Evolutionary conservation across 495 filamentous ascomycete genomes (phyloP).

Genomic region (Podospora comata): DNA sequence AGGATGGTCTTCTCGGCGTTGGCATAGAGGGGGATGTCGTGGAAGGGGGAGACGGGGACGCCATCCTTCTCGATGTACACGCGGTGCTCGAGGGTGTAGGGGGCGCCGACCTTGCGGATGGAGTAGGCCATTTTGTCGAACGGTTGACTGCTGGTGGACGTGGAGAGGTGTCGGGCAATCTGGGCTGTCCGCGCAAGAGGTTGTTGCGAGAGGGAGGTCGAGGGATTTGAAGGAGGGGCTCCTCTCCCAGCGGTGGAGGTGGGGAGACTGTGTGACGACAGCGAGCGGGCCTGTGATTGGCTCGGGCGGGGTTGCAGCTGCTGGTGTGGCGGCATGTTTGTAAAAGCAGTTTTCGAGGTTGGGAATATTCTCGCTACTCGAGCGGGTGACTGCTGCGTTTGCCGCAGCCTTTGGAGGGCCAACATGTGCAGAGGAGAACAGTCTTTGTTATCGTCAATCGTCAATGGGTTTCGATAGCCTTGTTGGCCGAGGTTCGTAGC

Average conservation of each 20-base stretch:
- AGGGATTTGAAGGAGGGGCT: conserved; percentile 38
- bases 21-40: conserved; percentile 97
- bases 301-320: conserved; percentile 19
- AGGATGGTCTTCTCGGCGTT: conserved; percentile 88
- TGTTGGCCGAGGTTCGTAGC: background rate
- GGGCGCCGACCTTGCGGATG: conserved; percentile 79
- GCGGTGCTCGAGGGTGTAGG: conserved; percentile 94
- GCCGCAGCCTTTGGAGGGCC: conserved; percentile 23
- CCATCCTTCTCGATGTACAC: conserved; percentile 98
- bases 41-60: conserved; percentile 87
- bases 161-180: conserved; percentile 55
- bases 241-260: conserved; percentile 31
- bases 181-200: conserved; percentile 39
- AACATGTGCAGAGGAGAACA: conserved; percentile 20
- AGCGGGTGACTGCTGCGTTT: conserved; percentile 13
- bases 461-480: background rate
- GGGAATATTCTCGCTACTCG: conserved; percentile 3
- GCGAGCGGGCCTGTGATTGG: conserved; percentile 35
- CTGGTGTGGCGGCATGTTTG: conserved; percentile 6
- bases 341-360: conserved; percentile 3
- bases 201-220: conserved; percentile 29
- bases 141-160: conserved; percentile 17
- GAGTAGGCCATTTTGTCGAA: conserved; percentile 58
- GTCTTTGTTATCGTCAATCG: conserved; percentile 2
- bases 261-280: conserved; percentile 32